These are phyloP conservation scores for Obelidium mucronatum DNA, from an alignment of 192 early-diverging fungal genomes.

Conservation along the genomic window DNA sequence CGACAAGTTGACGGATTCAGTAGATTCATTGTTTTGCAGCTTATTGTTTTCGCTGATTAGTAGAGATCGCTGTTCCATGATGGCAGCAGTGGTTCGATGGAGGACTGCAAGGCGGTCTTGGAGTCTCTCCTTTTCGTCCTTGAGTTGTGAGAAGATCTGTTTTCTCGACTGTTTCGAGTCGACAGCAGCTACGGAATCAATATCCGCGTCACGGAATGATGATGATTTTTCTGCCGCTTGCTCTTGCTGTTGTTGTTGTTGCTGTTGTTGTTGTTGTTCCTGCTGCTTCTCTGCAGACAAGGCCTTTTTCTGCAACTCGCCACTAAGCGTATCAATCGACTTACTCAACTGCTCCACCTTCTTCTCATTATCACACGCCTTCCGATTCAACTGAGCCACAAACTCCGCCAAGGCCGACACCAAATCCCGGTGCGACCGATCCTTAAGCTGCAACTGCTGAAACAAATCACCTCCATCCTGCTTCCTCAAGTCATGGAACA, in stretches of 20 bases:
- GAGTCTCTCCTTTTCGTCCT: constrained; percentile 20
- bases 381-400: constrained; percentile 13
- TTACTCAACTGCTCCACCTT: constrained; percentile 10
- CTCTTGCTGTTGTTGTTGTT: neutral
- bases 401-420: neutral
- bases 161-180: neutral
- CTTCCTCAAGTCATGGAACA: constrained; percentile 11
- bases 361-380: constrained; percentile 20
- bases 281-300: neutral
- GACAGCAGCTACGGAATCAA: neutral
- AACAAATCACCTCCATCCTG: neutral
- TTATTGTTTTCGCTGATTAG: constrained; percentile 34
- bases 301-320: constrained; percentile 22
- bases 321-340: constrained; percentile 37
- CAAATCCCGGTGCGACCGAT: neutral
- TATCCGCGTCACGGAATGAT: neutral
- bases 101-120: constrained; percentile 23
- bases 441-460: constrained; percentile 16
- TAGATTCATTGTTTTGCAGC: constrained; percentile 19
- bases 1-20: neutral
- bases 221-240: neutral
- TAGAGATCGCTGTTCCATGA: constrained; percentile 33
- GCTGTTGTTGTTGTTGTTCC: neutral
- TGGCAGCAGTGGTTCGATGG: constrained; percentile 31
- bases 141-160: neutral